Evolutionary conservation across 768 basidiomycete species (phyloP).

Genomic region (Serendipita sp.): DNA sequence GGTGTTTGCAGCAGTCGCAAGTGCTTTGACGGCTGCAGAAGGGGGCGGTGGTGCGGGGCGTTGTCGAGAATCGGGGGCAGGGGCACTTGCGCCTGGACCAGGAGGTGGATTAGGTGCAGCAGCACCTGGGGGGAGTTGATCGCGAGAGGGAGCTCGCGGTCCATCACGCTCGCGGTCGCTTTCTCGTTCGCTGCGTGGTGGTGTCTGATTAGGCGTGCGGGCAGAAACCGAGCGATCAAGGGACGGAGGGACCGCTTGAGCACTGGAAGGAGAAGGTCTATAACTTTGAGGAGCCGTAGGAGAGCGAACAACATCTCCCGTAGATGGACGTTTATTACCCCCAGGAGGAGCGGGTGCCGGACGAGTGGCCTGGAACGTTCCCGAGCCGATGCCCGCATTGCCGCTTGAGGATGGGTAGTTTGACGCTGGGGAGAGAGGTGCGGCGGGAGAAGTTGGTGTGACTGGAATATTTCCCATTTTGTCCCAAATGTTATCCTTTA

Average conservation of each 20-base stretch:
- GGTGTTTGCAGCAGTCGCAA: conserved; percentile 15
- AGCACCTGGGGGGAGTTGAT: conserved; percentile 2
- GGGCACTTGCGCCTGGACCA: conserved; percentile 1
- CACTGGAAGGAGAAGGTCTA: conserved; percentile 64
- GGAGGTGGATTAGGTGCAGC: background rate
- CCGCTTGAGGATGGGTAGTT: conserved; percentile 16
- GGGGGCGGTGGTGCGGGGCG: conserved; percentile 35
- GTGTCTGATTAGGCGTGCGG: conserved; percentile 37
- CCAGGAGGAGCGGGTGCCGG: conserved; percentile 37
- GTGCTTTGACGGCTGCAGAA: conserved; percentile 34
- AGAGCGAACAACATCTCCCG: background rate
- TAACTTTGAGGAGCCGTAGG: conserved; percentile 30
- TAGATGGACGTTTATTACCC: conserved; percentile 15
- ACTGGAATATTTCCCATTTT: conserved; percentile 39
- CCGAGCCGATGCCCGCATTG: background rate
- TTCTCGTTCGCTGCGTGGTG: conserved; percentile 13
- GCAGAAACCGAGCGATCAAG: conserved; percentile 84
- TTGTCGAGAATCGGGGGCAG: conserved; percentile 16
- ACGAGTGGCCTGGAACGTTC: conserved; percentile 24
- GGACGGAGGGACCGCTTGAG: conserved; percentile 41
- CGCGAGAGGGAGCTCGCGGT: conserved; percentile 12
- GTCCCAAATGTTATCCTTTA: conserved; percentile 52
- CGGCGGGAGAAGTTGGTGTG: conserved; percentile 16
- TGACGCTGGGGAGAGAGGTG: conserved; percentile 26
- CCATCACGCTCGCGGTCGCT: conserved; percentile 11